Conservation (phyloP, 2,329 filamentous ascomycete genomes). For the Thelonectria olida region DNA sequence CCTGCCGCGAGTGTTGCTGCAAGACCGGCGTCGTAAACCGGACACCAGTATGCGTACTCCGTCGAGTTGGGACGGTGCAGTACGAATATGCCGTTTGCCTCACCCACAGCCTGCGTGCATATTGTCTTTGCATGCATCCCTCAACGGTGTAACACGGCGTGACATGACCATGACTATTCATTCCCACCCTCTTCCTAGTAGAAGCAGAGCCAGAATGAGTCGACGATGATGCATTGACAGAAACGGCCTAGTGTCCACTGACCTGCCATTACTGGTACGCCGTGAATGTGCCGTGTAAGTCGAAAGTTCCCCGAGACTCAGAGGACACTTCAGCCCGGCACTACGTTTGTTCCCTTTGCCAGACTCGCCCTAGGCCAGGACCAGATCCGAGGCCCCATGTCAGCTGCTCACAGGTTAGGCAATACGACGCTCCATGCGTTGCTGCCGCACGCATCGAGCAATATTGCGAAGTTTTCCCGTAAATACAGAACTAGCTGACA, state of each 20-base stretch:
- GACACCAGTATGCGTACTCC: no score
- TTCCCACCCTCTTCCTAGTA: not conserved
- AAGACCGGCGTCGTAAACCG: no score
- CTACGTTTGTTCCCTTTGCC: not conserved
- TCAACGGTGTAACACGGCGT: not conserved
- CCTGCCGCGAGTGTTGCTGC: not conserved
- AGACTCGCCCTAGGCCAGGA: not conserved
- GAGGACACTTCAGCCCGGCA: no score
- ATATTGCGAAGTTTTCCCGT: conserved; percentile 18
- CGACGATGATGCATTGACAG: not conserved
- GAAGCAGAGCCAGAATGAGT: not conserved
- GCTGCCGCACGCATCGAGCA: not conserved
- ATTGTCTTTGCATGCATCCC: not conserved
- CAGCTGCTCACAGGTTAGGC: no score
- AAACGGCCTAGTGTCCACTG: not conserved
- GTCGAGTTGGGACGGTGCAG: no score
- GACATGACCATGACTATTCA: not conserved
- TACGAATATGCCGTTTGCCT: no score
- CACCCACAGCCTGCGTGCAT: not conserved
- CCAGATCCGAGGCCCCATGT: conserved; percentile 13
- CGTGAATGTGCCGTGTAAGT: not conserved
- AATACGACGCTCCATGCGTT: conserved; percentile 7
- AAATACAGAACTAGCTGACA: no score
- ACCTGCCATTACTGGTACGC: not conserved
- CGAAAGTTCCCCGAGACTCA: conserved; percentile 1